phyloP scores from a whole-genome alignment of 805 yeast species.

The Kluyveromyces starmeri region DNA sequence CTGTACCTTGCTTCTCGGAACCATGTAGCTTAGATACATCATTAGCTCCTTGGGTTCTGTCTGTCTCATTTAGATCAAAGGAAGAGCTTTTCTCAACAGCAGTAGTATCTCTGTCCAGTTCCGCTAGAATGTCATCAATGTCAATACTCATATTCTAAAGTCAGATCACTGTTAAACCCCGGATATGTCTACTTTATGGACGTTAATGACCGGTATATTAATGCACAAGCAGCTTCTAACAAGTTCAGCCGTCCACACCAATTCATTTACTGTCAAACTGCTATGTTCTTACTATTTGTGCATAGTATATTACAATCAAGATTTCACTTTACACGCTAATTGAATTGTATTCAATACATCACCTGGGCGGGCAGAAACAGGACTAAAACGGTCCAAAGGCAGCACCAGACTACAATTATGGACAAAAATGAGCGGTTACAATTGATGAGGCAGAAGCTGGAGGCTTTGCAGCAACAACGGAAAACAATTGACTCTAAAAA shows the following conservation, averaged over 20 bases:
- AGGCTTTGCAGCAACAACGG: conserved; percentile 4
- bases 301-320: too few relatives aligned
- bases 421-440: conserved; percentile 3
- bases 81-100: conserved; percentile 20
- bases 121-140: conserved; percentile 62
- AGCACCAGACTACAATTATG: conserved; percentile 1
- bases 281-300: too few relatives aligned
- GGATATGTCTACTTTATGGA: too few relatives aligned
- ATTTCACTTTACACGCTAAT: too few relatives aligned
- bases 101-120: conserved; percentile 45
- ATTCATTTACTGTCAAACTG: too few relatives aligned
- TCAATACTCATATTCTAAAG: conserved; percentile 35
- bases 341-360: too few relatives aligned
- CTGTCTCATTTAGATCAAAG: conserved; percentile 5
- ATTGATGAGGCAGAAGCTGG: conserved; percentile 4
- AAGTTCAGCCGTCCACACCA: too few relatives aligned
- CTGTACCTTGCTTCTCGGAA: conserved; percentile 3
- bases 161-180: too few relatives aligned
- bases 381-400: too few relatives aligned
- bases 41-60: conserved; percentile 14
- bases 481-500: conserved; percentile 4
- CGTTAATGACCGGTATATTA: too few relatives aligned
- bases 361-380: too few relatives aligned
- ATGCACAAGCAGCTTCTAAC: too few relatives aligned
- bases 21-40: conserved; percentile 15